phyloP scores from a whole-genome alignment of 768 basidiomycete species.

The Suillus spraguei region DNA sequence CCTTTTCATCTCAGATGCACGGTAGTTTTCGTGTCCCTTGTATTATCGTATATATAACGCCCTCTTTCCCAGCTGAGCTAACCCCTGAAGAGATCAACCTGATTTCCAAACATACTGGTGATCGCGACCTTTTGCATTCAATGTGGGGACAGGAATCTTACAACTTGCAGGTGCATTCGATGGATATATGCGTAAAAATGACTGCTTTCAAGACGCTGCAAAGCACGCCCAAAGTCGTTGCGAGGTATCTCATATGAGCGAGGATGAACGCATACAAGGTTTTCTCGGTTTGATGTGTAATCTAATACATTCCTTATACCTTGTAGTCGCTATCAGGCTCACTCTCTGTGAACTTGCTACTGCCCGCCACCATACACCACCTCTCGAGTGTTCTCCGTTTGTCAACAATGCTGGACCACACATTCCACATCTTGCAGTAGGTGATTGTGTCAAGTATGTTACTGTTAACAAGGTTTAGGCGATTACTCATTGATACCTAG shows the following conservation, averaged over 20 bases:
- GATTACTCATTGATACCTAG: constrained; percentile 36
- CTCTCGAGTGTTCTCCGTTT: constrained; percentile 58
- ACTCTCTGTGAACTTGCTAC: constrained; percentile 82
- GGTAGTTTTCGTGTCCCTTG: neutral
- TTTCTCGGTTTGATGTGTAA: constrained; percentile 11
- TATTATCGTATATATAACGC: neutral
- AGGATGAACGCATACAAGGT: constrained; percentile 66
- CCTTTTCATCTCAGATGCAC: neutral
- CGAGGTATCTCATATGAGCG: constrained; percentile 57
- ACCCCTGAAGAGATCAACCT: constrained; percentile 11
- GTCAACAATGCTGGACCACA: constrained; percentile 9
- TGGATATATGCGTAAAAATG: constrained; percentile 49
- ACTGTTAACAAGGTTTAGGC: constrained; percentile 6
- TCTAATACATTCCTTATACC: constrained; percentile 17
- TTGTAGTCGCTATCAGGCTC: constrained; percentile 70
- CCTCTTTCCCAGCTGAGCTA: constrained; percentile 1
- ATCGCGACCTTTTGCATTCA: neutral
- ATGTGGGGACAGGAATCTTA: neutral
- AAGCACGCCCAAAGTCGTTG: constrained; percentile 51
- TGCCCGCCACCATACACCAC: constrained; percentile 65
- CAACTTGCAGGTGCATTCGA: constrained; percentile 40
- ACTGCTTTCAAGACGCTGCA: constrained; percentile 65
- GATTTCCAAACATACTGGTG: constrained; percentile 11
- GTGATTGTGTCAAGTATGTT: constrained; percentile 55
- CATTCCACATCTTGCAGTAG: constrained; percentile 32